Percentiles rank a stretch among this genome's conserved stretches.
Conservation (phyloP, 2,329 filamentous ascomycete genomes). For the Nemania diffusa region DNA sequence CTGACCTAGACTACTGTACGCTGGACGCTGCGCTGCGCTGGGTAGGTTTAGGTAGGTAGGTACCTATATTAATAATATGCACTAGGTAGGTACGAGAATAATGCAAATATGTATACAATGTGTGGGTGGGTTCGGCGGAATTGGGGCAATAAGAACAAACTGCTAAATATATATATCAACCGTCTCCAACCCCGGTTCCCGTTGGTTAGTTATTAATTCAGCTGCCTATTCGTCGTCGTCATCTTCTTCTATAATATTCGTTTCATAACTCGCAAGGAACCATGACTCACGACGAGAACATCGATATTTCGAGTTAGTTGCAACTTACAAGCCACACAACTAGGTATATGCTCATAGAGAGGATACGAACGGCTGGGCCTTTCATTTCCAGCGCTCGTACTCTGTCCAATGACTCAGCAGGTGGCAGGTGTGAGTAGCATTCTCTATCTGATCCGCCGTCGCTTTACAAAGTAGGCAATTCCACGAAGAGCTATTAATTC, state of each 20-base stretch:
- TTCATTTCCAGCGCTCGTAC: slow-evolving; percentile 1
- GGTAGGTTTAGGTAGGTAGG: slow-evolving; percentile 1
- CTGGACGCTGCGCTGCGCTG: background rate
- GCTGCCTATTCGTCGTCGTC: slow-evolving; percentile 33
- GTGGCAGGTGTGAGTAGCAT: background rate
- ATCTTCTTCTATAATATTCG: slow-evolving; percentile 16
- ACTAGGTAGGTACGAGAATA: background rate
- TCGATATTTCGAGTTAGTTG: background rate
- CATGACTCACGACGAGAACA: slow-evolving; percentile 23
- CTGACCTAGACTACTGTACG: too few species aligned
- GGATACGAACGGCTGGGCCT: slow-evolving; percentile 7
- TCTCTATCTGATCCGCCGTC: background rate
- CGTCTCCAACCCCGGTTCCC: slow-evolving; percentile 3
- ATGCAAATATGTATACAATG: background rate
- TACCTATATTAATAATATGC: background rate
- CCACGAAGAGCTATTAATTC: background rate
- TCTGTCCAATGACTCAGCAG: slow-evolving; percentile 24
- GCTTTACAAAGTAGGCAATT: background rate
- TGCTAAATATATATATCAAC: slow-evolving; percentile 11
- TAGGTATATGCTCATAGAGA: background rate
- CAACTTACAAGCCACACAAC: background rate
- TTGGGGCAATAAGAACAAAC: background rate
- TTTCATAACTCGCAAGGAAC: background rate
- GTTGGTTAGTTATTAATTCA: slow-evolving; percentile 26
- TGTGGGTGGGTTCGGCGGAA: background rate